Evolutionary conservation across 1,284 basidiomycete genomes (phyloP).

Genomic region (Cutaneotrichosporon sp.): DNA sequence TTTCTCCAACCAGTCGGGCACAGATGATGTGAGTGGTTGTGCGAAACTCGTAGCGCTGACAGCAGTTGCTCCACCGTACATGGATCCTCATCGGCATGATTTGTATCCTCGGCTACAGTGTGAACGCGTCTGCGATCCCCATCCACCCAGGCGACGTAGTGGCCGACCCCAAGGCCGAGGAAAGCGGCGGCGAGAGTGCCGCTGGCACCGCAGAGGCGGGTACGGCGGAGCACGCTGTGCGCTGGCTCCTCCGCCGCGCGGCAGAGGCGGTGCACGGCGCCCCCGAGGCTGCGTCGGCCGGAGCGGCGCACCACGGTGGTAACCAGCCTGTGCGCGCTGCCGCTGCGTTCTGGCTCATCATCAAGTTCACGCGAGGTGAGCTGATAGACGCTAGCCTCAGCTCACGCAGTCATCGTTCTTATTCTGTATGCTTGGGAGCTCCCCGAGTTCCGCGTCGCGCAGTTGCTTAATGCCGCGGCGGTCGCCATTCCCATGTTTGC

Average conservation of each 20-base stretch:
- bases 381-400: neutral
- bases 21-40: constrained; percentile 36
- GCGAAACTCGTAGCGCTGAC: neutral
- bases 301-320: neutral
- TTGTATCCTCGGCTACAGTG: constrained; percentile 42
- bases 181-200: constrained; percentile 1
- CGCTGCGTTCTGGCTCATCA: constrained; percentile 36
- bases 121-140: constrained; percentile 44
- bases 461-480: constrained; percentile 27
- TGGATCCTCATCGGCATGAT: constrained; percentile 47
- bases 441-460: constrained; percentile 36
- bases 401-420: constrained; percentile 15
- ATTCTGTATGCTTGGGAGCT: constrained; percentile 38
- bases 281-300: neutral
- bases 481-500: constrained; percentile 39
- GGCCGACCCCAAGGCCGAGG: neutral
- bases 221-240: neutral
- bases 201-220: neutral
- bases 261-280: neutral
- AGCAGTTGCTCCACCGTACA: constrained; percentile 39
- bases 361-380: constrained; percentile 30
- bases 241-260: constrained; percentile 1
- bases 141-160: constrained; percentile 6
- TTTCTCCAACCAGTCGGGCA: constrained; percentile 42
- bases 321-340: constrained; percentile 23